Percentiles rank a stretch among this genome's conserved stretches.
These are phyloP conservation scores for Turritis glabra DNA, from an alignment of 345 rosid genomes.

Conservation along the genomic window DNA sequence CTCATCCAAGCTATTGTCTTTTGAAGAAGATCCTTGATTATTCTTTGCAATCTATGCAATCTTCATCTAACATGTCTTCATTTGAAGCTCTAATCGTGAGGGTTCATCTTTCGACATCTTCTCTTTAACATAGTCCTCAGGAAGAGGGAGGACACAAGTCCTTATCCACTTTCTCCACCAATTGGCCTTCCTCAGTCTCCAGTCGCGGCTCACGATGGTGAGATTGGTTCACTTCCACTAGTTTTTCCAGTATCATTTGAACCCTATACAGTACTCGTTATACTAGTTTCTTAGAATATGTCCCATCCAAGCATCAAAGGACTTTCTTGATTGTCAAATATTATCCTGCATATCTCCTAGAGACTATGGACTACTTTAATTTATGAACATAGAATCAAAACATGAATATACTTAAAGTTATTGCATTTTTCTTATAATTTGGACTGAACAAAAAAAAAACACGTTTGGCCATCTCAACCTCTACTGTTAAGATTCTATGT, in stretches of 20 bases:
- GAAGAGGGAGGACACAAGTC: too few species aligned
- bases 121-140: too few species aligned
- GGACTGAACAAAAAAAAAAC: background rate
- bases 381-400: background rate
- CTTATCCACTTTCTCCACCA: too few species aligned
- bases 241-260: background rate
- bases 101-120: too few species aligned
- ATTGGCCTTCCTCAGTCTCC: background rate
- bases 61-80: too few species aligned
- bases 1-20: too few species aligned
- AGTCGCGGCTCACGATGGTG: background rate
- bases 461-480: constrained; percentile 3
- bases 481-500: constrained; percentile 47
- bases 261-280: background rate
- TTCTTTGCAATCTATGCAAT: too few species aligned
- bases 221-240: background rate
- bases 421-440: background rate
- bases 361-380: background rate
- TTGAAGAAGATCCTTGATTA: too few species aligned
- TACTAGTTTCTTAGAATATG: background rate
- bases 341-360: background rate
- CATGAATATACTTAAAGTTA: background rate
- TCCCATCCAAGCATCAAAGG: background rate
- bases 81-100: too few species aligned
- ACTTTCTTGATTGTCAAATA: background rate